These are phyloP conservation scores for Dactylis glomerata DNA, from an alignment of 176 grass and related monocot genomes.

Conservation along the genomic window DNA sequence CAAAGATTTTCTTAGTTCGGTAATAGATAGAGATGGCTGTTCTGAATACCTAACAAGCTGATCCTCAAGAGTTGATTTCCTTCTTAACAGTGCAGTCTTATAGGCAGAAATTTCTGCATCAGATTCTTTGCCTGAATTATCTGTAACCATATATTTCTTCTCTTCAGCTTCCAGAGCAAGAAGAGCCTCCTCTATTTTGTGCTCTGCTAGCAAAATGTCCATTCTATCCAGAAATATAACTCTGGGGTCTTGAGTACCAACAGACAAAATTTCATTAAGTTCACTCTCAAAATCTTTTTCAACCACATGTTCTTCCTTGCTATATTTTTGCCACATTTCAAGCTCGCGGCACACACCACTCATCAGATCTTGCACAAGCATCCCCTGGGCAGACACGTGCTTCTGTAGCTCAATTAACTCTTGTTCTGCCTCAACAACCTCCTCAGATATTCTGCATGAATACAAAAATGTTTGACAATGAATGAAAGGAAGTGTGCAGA, in stretches of 20 bases:
- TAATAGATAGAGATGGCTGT: constrained; percentile 68
- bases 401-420: constrained; percentile 87
- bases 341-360: constrained; percentile 78
- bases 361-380: constrained; percentile 94
- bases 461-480: neutral
- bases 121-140: constrained; percentile 52
- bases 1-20: constrained; percentile 65
- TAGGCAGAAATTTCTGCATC: constrained; percentile 50
- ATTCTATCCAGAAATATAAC: constrained; percentile 67
- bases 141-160: constrained; percentile 42
- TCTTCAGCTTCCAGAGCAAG: constrained; percentile 68
- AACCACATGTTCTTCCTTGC: constrained; percentile 43
- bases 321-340: constrained; percentile 67
- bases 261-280: constrained; percentile 61
- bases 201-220: constrained; percentile 74
- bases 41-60: constrained; percentile 69
- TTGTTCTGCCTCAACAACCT: constrained; percentile 88
- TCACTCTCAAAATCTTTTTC: constrained; percentile 54
- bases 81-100: constrained; percentile 58
- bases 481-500: constrained; percentile 1
- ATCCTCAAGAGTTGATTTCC: constrained; percentile 73
- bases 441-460: constrained; percentile 79
- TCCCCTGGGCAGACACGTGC: constrained; percentile 85
- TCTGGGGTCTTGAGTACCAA: constrained; percentile 51
- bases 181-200: constrained; percentile 76